Percentiles rank a stretch among this genome's conserved stretches.
These are phyloP conservation scores for Tolypocladium cylindrosporum DNA, from an alignment of 2,329 filamentous ascomycete genomes.

Conservation along the genomic window DNA sequence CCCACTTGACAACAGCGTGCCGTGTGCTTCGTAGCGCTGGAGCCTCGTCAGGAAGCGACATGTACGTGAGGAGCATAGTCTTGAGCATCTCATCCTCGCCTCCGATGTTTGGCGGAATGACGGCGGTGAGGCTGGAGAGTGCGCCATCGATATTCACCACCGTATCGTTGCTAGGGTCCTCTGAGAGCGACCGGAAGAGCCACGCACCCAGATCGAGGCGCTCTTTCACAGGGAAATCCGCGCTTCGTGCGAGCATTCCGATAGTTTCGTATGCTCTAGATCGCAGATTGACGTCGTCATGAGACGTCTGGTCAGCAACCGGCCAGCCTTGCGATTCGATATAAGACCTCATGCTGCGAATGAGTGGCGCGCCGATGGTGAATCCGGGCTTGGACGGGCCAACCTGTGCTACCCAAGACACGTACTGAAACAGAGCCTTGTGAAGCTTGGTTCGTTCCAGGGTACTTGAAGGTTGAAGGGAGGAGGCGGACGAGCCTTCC, in stretches of 20 bases:
- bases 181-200: constrained; percentile 74
- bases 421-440: constrained; percentile 73
- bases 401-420: constrained; percentile 76
- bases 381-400: constrained; percentile 50
- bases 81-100: constrained; percentile 25
- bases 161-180: constrained; percentile 66
- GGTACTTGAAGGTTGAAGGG: constrained; percentile 35
- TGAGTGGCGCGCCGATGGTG: constrained; percentile 56
- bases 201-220: constrained; percentile 52
- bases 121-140: constrained; percentile 58
- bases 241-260: constrained; percentile 64
- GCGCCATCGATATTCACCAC: constrained; percentile 85
- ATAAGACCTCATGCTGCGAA: constrained; percentile 61
- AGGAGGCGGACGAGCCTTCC: not conserved
- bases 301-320: constrained; percentile 43
- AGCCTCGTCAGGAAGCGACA: constrained; percentile 40
- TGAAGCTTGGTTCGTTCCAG: constrained; percentile 73
- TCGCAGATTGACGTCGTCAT: constrained; percentile 57
- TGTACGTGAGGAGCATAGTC: constrained; percentile 56
- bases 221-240: constrained; percentile 44
- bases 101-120: constrained; percentile 26
- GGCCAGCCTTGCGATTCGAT: constrained; percentile 82
- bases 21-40: constrained; percentile 62
- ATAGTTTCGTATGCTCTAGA: constrained; percentile 85
- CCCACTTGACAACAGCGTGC: constrained; percentile 78